A percentile compares a stretch with the other conserved stretches of the same genome.
These are phyloP conservation scores for Curvularia verruculosa DNA, from an alignment of 2,329 filamentous ascomycete species.

Conservation along the genomic window DNA sequence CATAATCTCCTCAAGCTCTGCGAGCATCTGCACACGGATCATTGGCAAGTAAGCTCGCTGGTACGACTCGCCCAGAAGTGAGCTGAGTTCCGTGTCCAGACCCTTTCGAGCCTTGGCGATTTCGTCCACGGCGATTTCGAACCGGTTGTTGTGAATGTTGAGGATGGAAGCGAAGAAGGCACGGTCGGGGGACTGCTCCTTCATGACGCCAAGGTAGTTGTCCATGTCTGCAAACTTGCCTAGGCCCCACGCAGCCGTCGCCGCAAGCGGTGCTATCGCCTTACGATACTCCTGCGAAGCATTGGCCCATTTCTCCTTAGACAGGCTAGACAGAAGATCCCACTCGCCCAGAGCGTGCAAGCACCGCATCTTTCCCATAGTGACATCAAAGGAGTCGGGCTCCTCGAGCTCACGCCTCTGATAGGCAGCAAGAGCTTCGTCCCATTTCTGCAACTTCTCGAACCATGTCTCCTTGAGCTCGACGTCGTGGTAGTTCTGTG, in stretches of 20 bases:
- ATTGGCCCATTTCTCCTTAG: conserved; percentile 92
- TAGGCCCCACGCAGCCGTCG: conserved; percentile 94
- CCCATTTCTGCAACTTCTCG: conserved; percentile 97
- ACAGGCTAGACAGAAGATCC: conserved; percentile 87
- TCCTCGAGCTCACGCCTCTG: conserved; percentile 81
- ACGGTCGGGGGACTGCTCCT: conserved; percentile 87
- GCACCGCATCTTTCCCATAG: conserved; percentile 99
- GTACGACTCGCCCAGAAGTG: conserved; percentile 96
- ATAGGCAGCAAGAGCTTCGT: conserved; percentile 92
- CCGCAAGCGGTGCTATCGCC: conserved; percentile 89
- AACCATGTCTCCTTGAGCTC: conserved; percentile 98
- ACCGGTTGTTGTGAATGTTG: conserved; percentile 93
- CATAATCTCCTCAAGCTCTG: conserved; percentile 97
- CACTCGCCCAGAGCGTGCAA: conserved; percentile 96
- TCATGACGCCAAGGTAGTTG: conserved; percentile 93
- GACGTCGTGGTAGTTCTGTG: conserved; percentile 94
- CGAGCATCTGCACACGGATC: conserved; percentile 97
- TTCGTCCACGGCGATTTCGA: conserved; percentile 84
- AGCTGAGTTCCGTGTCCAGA: conserved; percentile 92
- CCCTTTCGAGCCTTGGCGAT: conserved; percentile 92
- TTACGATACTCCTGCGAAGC: conserved; percentile 86
- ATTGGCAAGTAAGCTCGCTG: conserved; percentile 98
- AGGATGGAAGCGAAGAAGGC: conserved; percentile 98
- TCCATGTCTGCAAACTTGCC: conserved; percentile 99
- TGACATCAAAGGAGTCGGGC: conserved; percentile 81